Evolutionary conservation across 164 flowering plant genomes (phyloP).

Genomic region (Cinnamomum chago): DNA sequence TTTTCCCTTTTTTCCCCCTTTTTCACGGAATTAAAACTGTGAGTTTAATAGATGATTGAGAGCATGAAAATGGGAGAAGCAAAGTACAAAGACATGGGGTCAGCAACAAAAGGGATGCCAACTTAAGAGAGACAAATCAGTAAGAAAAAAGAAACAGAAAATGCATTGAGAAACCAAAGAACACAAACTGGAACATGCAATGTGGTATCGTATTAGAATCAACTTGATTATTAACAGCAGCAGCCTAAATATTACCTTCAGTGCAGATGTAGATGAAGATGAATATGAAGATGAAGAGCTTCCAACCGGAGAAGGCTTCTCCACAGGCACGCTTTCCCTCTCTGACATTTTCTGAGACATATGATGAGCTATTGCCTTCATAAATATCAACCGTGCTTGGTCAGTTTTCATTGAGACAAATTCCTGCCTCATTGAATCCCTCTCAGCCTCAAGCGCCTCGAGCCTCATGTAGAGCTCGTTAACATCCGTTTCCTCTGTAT

Average conservation of each 20-base stretch:
- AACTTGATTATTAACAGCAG: not conserved
- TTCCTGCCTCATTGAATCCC: slow-evolving; percentile 94
- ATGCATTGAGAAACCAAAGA: not conserved
- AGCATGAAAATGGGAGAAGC: not conserved
- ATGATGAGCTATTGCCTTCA: slow-evolving; percentile 90
- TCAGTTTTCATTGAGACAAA: slow-evolving; percentile 88
- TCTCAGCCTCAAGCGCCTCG: slow-evolving; percentile 94
- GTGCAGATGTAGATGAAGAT: slow-evolving; percentile 37
- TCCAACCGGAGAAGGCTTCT: slow-evolving; percentile 45
- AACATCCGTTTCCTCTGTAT: slow-evolving; percentile 63
- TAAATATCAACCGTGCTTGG: slow-evolving; percentile 71
- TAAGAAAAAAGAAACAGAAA: not conserved
- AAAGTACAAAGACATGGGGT: not conserved
- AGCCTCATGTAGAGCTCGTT: slow-evolving; percentile 79
- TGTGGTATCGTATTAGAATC: not conserved
- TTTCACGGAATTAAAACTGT: not conserved
- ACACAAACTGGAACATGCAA: not conserved
- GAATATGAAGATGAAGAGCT: slow-evolving; percentile 23
- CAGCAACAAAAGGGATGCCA: not conserved
- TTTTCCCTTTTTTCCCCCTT: too few relatives aligned
- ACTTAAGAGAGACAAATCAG: not conserved
- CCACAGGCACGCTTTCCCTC: slow-evolving; percentile 39
- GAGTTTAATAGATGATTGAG: not conserved
- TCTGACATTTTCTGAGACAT: slow-evolving; percentile 68
- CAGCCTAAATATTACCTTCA: slow-evolving; percentile 51